Base-by-base conservation (phyloP, 2,329 filamentous ascomycete species). In the Aspergillus texensis region DNA sequence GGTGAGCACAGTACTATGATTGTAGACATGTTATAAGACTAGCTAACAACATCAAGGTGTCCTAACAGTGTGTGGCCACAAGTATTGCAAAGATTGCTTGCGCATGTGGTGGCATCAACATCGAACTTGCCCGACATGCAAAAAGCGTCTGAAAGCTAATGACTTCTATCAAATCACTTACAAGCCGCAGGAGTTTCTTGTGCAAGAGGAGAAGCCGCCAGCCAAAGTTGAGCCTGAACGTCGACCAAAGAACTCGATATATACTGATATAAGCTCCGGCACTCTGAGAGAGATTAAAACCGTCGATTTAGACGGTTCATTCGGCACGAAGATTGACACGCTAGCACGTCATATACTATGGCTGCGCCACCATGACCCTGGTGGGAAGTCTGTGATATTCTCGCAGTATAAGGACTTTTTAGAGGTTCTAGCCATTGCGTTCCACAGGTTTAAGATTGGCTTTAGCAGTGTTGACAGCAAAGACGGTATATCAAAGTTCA, bases 311-410 rank as follows among this genome's bases (percentile, higher is more conserved):
- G 80, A 88, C 12, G 80, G 78, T 19, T 93, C 91, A 0, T 97
- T 92, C 72, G 93, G 93, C 1, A 96, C 92, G 0, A 99, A 98
- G 77, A 89, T 98, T 21, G 93, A 97, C 75, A 96, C 88, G 0
- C 79, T 94, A 3, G 85, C 90, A 32, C 86, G 92, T 2, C 95
- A 98, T 75, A 79, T 98, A 2, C 78, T 96, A 19, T 97, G 92
- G 92, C 83, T 98, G 24, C 88, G 94, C 2, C 84, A 91, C 68
- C 88, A 91, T 55, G 93, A 97, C 69, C 92, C 93, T 0, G 93
- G 93, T 0, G 88, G 93, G 11, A 98, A 98, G 75, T 91, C 92
- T 0, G 91, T 99, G 74, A 85, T 98, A n/a, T 99, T 97, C 77
- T 96, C 92, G 1, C 94, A 98, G 78, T 95, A 93, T 76, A 86